Conservation (phyloP, 1,284 basidiomycete species). For the Afroboletus lepidellus region DNA sequence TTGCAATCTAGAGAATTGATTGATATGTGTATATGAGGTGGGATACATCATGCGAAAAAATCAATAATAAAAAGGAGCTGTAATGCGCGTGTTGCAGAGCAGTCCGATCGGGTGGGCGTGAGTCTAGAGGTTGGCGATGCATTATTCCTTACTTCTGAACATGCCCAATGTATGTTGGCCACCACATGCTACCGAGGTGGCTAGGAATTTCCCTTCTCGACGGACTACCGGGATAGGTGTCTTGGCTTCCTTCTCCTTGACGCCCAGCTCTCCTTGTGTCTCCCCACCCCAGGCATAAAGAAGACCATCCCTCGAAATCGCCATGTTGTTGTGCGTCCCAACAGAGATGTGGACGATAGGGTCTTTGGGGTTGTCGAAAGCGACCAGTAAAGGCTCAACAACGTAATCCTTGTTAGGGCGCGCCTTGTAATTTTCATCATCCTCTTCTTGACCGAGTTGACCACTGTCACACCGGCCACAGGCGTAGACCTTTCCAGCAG, state of each 20-base stretch:
- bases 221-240: conserved; percentile 66
- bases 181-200: conserved; percentile 61
- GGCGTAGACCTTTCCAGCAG: conserved; percentile 80
- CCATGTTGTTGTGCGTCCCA: conserved; percentile 83
- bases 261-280: conserved; percentile 67
- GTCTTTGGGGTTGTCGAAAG: conserved; percentile 65
- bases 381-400: conserved; percentile 62
- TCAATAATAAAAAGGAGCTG: conserved; percentile 22
- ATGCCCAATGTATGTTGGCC: conserved; percentile 72
- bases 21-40: conserved; percentile 10
- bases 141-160: conserved; percentile 54
- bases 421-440: conserved; percentile 55
- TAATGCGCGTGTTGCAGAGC: conserved; percentile 14
- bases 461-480: conserved; percentile 78
- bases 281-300: conserved; percentile 88
- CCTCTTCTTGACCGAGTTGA: conserved; percentile 73
- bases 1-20: conserved; percentile 8
- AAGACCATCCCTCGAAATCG: conserved; percentile 74
- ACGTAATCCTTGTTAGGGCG: conserved; percentile 53
- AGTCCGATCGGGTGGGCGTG: conserved; percentile 24
- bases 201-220: conserved; percentile 63
- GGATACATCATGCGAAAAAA: conserved; percentile 26
- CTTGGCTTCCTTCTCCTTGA: conserved; percentile 55
- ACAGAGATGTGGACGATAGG: conserved; percentile 73
- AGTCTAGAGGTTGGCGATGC: conserved; percentile 9